Conservation (phyloP, 768 basidiomycete genomes). For the Serendipita sp. region DNA sequence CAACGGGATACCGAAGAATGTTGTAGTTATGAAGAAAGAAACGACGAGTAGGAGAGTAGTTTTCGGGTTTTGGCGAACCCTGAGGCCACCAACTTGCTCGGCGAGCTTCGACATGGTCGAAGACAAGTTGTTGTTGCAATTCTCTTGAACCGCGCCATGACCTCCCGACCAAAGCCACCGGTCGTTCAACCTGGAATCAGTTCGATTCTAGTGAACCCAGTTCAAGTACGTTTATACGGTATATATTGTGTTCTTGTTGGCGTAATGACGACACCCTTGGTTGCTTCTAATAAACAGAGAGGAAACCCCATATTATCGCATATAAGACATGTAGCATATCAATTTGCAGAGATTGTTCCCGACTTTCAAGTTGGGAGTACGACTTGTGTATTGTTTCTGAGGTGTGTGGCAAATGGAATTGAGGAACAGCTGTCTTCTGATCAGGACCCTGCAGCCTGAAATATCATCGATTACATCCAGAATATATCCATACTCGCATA, state of each 20-base stretch:
- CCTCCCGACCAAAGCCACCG: conserved; percentile 23
- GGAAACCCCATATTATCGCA: conserved; percentile 78
- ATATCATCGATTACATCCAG: conserved; percentile 93
- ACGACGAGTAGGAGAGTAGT: not conserved
- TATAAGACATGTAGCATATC: conserved; percentile 79
- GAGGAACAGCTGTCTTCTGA: not conserved
- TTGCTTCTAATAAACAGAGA: conserved; percentile 28
- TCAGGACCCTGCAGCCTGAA: conserved; percentile 39
- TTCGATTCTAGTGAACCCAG: conserved; percentile 39
- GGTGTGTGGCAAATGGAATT: conserved; percentile 27
- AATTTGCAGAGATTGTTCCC: conserved; percentile 82
- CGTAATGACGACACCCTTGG: not conserved
- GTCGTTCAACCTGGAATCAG: conserved; percentile 39
- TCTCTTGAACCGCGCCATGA: not conserved
- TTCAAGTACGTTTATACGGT: conserved; percentile 27
- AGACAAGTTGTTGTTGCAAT: not conserved
- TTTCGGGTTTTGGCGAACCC: not conserved
- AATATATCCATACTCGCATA: conserved; percentile 86
- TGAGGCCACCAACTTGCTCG: not conserved
- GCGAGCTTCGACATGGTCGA: not conserved
- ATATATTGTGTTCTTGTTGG: not conserved
- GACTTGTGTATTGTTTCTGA: conserved; percentile 81
- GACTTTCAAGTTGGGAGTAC: conserved; percentile 95
- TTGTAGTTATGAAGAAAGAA: not conserved
- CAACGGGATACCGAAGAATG: not conserved